phyloP scores from a whole-genome alignment of 768 basidiomycete genomes.

The Leccinum ochraceum region DNA sequence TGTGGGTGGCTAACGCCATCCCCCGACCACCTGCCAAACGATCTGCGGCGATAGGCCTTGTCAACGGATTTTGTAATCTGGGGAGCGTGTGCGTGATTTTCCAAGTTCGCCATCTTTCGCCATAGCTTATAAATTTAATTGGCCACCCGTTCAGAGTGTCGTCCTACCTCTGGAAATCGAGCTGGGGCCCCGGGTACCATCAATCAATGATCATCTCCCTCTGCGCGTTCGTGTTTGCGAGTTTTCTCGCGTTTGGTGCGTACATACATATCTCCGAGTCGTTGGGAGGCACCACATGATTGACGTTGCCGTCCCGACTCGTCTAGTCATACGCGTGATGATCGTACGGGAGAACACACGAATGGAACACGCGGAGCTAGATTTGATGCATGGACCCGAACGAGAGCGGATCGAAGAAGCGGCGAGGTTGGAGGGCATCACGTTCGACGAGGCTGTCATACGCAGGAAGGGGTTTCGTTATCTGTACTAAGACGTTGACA shows the following conservation, averaged over 20 bases:
- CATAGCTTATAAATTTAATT: not conserved
- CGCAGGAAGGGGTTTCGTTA: not conserved
- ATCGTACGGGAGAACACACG: not conserved
- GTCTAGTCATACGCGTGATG: not conserved
- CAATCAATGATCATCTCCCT: not conserved
- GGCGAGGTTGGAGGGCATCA: not conserved
- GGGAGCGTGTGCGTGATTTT: not conserved
- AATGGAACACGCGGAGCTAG: not conserved
- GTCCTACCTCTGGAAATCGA: not conserved
- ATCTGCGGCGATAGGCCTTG: not conserved
- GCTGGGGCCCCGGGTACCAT: not conserved
- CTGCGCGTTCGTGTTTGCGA: not conserved
- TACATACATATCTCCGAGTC: not conserved
- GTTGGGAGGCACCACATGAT: not conserved
- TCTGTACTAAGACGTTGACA: not conserved
- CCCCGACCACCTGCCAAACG: not conserved
- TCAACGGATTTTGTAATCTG: not conserved
- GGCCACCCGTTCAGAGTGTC: not conserved
- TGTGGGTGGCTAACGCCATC: not conserved
- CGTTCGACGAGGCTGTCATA: not conserved
- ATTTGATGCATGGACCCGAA: not conserved
- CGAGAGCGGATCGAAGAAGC: not conserved
- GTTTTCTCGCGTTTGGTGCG: not conserved
- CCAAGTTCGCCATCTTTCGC: not conserved
- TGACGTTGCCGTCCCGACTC: not conserved